phyloP scores from a whole-genome alignment of 2,329 filamentous ascomycete genomes.

The Microcyclospora tardicrescens region DNA sequence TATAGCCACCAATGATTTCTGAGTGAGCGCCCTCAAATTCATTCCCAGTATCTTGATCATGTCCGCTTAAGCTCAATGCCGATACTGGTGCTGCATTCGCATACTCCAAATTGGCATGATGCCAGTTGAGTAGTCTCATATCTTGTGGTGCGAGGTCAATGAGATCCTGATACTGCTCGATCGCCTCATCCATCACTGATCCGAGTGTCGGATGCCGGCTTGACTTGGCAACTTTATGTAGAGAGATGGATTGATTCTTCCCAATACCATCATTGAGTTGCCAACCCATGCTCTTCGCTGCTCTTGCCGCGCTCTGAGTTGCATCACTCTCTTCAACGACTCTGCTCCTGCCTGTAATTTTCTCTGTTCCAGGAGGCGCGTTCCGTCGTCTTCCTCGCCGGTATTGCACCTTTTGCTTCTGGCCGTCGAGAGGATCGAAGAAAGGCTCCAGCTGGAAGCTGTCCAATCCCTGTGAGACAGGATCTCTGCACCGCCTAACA shows the following conservation, averaged over 20 bases:
- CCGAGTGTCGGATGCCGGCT: slow-evolving; percentile 62
- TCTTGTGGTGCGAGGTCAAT: slow-evolving; percentile 76
- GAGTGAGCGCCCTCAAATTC: slow-evolving; percentile 94
- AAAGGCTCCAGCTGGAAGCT: slow-evolving; percentile 21
- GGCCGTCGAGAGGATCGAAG: slow-evolving; percentile 13
- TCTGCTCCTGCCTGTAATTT: slow-evolving; percentile 58
- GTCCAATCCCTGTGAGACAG: slow-evolving; percentile 27
- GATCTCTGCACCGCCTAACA: slow-evolving; percentile 73
- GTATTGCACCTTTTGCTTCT: slow-evolving; percentile 17
- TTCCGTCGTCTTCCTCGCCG: slow-evolving; percentile 26
- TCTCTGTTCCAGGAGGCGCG: slow-evolving; percentile 41
- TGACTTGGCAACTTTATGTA: slow-evolving; percentile 53
- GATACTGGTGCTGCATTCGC: slow-evolving; percentile 85
- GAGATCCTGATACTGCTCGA: slow-evolving; percentile 72
- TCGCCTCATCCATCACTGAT: slow-evolving; percentile 82
- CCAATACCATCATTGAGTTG: slow-evolving; percentile 49
- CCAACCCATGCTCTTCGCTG: slow-evolving; percentile 76
- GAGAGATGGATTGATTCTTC: slow-evolving; percentile 43
- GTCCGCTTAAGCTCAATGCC: slow-evolving; percentile 74
- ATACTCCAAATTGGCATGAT: slow-evolving; percentile 95
- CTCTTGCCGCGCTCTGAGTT: slow-evolving; percentile 60
- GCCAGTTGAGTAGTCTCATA: slow-evolving; percentile 88
- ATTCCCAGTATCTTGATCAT: slow-evolving; percentile 96
- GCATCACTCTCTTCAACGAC: slow-evolving; percentile 56
- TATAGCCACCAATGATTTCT: slow-evolving; percentile 87